Percentiles rank a stretch among this genome's conserved stretches.
Conservation (phyloP, 192 early-diverging fungal genomes). For the Diversispora eburnea region DNA sequence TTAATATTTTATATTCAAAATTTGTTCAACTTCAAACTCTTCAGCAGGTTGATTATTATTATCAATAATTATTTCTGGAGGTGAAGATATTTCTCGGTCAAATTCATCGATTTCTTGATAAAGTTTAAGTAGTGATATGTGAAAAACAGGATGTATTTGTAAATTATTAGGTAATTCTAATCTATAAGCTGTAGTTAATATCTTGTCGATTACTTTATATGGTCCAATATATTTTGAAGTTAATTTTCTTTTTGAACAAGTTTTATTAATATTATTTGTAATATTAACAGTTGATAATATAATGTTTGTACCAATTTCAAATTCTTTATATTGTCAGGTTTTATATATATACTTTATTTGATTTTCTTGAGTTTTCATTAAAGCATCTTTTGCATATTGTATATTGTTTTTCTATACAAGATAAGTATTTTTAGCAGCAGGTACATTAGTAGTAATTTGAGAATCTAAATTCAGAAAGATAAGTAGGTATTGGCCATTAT, state of each 20-base stretch:
- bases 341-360: conserved; percentile 18
- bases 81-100: too few relatives aligned
- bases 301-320: conserved; percentile 23
- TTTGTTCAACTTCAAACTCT: too few relatives aligned
- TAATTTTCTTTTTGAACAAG: conserved; percentile 32
- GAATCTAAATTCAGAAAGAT: not conserved
- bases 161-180: conserved; percentile 32
- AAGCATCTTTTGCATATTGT: not conserved
- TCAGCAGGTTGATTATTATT: too few relatives aligned
- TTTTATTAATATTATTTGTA: conserved; percentile 32
- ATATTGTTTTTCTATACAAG: not conserved
- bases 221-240: conserved; percentile 31
- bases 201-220: conserved; percentile 20
- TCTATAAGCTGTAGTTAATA: conserved; percentile 16
- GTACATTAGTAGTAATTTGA: not conserved
- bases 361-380: too few relatives aligned
- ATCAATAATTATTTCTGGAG: too few relatives aligned
- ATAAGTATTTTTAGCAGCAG: not conserved
- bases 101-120: too few relatives aligned
- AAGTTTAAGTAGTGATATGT: too few relatives aligned
- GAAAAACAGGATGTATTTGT: conserved; percentile 42
- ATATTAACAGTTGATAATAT: too few relatives aligned
- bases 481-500: not conserved
- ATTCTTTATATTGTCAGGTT: not conserved
- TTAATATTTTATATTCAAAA: too few relatives aligned